Conservation (phyloP, 139 green algal species). For the Tetradesmus lagerheimii region DNA sequence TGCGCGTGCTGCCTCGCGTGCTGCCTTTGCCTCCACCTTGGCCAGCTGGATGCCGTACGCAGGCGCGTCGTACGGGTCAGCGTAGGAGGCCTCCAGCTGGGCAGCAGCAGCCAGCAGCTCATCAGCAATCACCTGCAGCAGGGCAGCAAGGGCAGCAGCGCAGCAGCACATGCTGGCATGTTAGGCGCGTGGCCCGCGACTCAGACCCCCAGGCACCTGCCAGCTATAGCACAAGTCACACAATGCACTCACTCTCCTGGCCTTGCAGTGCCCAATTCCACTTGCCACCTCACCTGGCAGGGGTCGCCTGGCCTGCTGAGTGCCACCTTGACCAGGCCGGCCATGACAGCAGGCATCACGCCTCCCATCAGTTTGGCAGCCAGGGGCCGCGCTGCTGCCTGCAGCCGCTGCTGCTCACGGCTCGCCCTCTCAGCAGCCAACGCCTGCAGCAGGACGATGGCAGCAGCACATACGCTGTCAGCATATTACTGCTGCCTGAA, state of each 20-base stretch:
- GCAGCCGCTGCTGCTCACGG: neutral
- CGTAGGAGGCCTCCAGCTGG: slow-evolving; percentile 19
- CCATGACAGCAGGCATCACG: slow-evolving; percentile 49
- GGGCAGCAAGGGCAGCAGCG: no score
- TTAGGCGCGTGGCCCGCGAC: no score
- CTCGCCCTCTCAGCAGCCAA: neutral
- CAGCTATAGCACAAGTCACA: no score
- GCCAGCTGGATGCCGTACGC: slow-evolving; percentile 49
- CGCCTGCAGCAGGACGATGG: neutral
- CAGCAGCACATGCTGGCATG: no score
- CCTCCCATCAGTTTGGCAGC: slow-evolving; percentile 18
- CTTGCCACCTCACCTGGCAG: slow-evolving; percentile 12
- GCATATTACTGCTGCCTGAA: neutral
- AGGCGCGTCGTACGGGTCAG: slow-evolving; percentile 47
- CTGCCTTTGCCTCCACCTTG: slow-evolving; percentile 58
- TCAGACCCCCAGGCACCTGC: no score
- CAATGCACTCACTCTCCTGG: no score
- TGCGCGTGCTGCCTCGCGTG: slow-evolving; percentile 45
- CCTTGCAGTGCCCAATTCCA: neutral
- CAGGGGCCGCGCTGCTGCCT: slow-evolving; percentile 8
- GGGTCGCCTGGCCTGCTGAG: slow-evolving; percentile 16
- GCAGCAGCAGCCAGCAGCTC: slow-evolving; percentile 46
- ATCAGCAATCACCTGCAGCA: slow-evolving; percentile 42
- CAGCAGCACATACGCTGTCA: neutral
- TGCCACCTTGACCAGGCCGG: slow-evolving; percentile 45